These are phyloP conservation scores for Camillea tinctor DNA, from an alignment of 2,329 filamentous ascomycete species.

Conservation along the genomic window DNA sequence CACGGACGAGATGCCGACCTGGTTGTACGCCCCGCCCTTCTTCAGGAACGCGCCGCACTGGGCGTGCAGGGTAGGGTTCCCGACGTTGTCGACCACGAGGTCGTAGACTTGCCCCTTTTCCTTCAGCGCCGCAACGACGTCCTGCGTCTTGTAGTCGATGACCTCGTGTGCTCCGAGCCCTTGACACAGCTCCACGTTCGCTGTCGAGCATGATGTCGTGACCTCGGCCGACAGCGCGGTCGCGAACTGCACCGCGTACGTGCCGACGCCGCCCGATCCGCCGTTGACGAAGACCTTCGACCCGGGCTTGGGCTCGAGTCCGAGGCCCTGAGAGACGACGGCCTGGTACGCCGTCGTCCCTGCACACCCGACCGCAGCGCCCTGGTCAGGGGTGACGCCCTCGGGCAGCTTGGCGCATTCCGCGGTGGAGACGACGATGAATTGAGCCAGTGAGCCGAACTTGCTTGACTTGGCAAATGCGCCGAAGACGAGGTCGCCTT, in stretches of 20 bases:
- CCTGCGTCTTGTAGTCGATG: constrained; percentile 52
- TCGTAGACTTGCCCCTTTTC: constrained; percentile 46
- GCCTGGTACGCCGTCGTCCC: not conserved
- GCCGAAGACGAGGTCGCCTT: not conserved
- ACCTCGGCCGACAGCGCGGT: constrained; percentile 59
- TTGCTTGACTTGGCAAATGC: not conserved
- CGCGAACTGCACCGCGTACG: constrained; percentile 59
- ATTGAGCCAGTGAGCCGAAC: not conserved
- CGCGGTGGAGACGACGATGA: not conserved
- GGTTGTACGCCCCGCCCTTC: constrained; percentile 45
- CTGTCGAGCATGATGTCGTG: constrained; percentile 54
- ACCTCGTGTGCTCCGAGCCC: constrained; percentile 61
- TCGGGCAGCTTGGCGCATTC: not conserved
- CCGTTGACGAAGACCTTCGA: constrained; percentile 58
- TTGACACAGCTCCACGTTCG: constrained; percentile 55
- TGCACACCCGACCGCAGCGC: not conserved
- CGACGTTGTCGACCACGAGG: constrained; percentile 56
- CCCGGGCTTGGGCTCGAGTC: not conserved
- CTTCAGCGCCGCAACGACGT: constrained; percentile 46
- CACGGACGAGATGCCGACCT: constrained; percentile 39
- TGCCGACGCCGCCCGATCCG: constrained; percentile 58
- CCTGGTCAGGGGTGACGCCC: not conserved
- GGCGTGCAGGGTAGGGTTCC: constrained; percentile 49
- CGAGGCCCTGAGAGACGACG: not conserved
- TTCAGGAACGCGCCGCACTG: constrained; percentile 47